Base-by-base conservation (phyloP, 306 rosid species). In the Boehmeria nivea region DNA sequence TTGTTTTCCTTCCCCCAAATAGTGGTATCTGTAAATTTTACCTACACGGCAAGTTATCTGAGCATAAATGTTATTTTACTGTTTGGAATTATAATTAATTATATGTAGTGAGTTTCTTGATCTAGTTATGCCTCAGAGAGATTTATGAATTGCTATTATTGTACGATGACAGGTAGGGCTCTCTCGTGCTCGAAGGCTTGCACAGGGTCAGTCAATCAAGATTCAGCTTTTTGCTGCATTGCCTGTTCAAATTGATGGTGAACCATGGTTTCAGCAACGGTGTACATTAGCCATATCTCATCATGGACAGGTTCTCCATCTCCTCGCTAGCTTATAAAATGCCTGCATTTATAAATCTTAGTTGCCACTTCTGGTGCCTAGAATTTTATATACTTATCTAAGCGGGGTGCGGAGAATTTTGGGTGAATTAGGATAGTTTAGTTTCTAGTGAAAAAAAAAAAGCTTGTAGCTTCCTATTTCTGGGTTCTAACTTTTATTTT, bases 201-300 rank as follows among this genome's bases (percentile, higher is more conserved):
- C 99, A 10, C 99, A 93, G 81, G 99, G 99, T 43, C 86, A 79
- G 72, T 77, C 83, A 49, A 87, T 93, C 62, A 87, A 81, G 84
- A 81, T 93, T 78, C 90, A 72, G 65, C 71, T 87, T 34, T 83
- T 63, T 76, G 86, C 94, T 23, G 60, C 76, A 55, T 72, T 93
- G 53, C 99, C 99, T 57, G 96, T 93, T 63, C 99, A 93, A 72
- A 72, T 93, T 67, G 99, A 93, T 72, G 99, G 99, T 59, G 99
- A 93, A 55, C 99, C 96, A 57, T 93, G 99, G 99, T 74, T 69
- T 76, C 96, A 93, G 83, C 52, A 67, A 44, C 81, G 84, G 13
- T 93, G 95, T 64, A 87, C 81, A 52, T 68, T 93, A 51, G 65
- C 67, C 63, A 83, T 93, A 70, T 76, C 88, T 44, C 99, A 93